Evolutionary conservation across 495 filamentous ascomycete species (phyloP).

Genomic region (Aspergillus sclerotiicarbonarius): DNA sequence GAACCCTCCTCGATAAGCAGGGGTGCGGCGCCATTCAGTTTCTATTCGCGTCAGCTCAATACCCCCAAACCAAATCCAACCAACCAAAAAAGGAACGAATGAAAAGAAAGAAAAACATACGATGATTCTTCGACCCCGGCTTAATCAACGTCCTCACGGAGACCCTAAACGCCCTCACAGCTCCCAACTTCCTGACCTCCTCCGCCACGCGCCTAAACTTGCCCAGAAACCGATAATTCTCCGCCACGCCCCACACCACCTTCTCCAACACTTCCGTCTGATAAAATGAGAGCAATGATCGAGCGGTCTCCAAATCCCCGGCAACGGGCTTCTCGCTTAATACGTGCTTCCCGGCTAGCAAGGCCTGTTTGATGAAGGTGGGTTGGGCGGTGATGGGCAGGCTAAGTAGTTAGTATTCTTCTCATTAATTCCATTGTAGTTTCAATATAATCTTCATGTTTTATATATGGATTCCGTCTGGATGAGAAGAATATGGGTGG

Average conservation of each 20-base stretch:
- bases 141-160: slow-evolving; percentile 53
- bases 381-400: slow-evolving; percentile 41
- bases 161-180: slow-evolving; percentile 62
- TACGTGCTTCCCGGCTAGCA: slow-evolving; percentile 74
- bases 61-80: background rate
- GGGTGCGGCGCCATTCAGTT: slow-evolving; percentile 72
- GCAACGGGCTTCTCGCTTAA: slow-evolving; percentile 84
- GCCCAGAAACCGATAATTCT: slow-evolving; percentile 70
- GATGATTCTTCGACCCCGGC: slow-evolving; percentile 56
- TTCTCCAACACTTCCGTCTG: slow-evolving; percentile 35
- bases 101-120: slow-evolving; percentile 30
- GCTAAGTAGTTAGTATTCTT: slow-evolving; percentile 39
- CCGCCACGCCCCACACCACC: slow-evolving; percentile 63
- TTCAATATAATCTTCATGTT: too few relatives aligned
- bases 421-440: too few relatives aligned
- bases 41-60: slow-evolving; percentile 26
- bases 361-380: slow-evolving; percentile 41
- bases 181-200: slow-evolving; percentile 59
- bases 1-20: slow-evolving; percentile 74
- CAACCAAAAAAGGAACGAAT: background rate
- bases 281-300: slow-evolving; percentile 62
- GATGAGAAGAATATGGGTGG: too few relatives aligned
- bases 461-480: too few relatives aligned
- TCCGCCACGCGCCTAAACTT: slow-evolving; percentile 55
- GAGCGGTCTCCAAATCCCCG: slow-evolving; percentile 59